Base-by-base conservation (phyloP, 441 rosid genomes). In the Kokia cookei region DNA sequence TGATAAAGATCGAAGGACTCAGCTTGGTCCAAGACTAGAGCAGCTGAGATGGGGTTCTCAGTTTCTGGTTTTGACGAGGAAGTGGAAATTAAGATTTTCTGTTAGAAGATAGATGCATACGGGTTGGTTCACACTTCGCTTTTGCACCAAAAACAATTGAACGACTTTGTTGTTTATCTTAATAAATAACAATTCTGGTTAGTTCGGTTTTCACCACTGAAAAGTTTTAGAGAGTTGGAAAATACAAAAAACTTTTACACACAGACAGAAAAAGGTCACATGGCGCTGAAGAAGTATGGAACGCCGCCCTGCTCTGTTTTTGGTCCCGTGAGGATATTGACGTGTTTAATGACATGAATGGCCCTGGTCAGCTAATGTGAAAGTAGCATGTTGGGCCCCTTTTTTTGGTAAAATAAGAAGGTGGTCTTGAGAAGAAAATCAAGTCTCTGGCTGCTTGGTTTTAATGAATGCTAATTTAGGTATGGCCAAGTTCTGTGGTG, bases 1-100 rank as follows among this genome's bases (percentile, higher is more conserved):
- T 8, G 13, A 27, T 71, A 9, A 59, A 67, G 53, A 65, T 12
- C 65, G 70, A 76, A 69, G 19, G 62, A 55, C 37, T 65, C 4
- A 26, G 26, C n/a, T 42, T 42, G 47, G 10, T 47, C 27, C 19
- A 13, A 65, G 10, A 22, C 17, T 67, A 55, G 32, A 75, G 83
- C 77, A 59, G 91, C 54, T 91, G 88, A 83, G 71, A 77, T 69
- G 92, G 75, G 69, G 75, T 78, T 91, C 85, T 93, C 91, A 64
- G 72, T 69, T 85, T 78, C 73, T 82, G 86, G 82, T 80, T 67
- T 76, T 57, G 76, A 35, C 63, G 74, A 73, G 80, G 76, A 78
- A 88, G 84, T 86, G 42, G 85, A 84, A 75, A 82, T 35, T 14
- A 91, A 87, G 93, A 77, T 24, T 87, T 54, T 75, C 79, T 26